A percentile compares a stretch with the other conserved stretches of the same genome.
phyloP scores from a whole-genome alignment of 441 rosid genomes.

The Gossypium schwendimanii region DNA sequence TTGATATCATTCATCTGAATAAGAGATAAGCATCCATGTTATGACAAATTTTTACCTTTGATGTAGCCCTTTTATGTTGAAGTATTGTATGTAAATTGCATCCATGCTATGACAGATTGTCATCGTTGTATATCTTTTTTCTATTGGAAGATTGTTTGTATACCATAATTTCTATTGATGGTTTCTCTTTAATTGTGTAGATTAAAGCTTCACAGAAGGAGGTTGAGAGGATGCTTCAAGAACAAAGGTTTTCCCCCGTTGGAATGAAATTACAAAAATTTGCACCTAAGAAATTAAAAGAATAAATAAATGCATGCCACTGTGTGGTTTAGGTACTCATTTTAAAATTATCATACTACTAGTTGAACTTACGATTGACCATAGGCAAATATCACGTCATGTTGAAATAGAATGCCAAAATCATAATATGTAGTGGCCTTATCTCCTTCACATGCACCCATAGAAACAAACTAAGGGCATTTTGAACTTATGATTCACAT shows the following conservation, averaged over 20 bases:
- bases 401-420: neutral
- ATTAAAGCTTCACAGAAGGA: constrained; percentile 67
- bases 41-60: neutral
- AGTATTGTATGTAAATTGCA: neutral
- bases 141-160: neutral
- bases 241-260: constrained; percentile 47
- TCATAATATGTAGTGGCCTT: neutral
- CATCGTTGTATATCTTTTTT: neutral
- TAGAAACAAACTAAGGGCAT: no score
- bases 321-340: neutral
- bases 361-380: neutral
- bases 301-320: neutral
- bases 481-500: neutral
- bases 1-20: neutral
- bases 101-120: neutral
- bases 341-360: neutral
- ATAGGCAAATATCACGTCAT: neutral
- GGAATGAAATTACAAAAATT: constrained; percentile 1
- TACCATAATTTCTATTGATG: neutral
- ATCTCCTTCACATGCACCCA: neutral
- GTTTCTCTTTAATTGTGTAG: constrained; percentile 25
- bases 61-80: neutral
- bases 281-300: constrained; percentile 1
- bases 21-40: neutral
- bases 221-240: constrained; percentile 58